Evolutionary conservation across 2,329 filamentous ascomycete species (phyloP).

Genomic region (Tolypocladium paradoxum): DNA sequence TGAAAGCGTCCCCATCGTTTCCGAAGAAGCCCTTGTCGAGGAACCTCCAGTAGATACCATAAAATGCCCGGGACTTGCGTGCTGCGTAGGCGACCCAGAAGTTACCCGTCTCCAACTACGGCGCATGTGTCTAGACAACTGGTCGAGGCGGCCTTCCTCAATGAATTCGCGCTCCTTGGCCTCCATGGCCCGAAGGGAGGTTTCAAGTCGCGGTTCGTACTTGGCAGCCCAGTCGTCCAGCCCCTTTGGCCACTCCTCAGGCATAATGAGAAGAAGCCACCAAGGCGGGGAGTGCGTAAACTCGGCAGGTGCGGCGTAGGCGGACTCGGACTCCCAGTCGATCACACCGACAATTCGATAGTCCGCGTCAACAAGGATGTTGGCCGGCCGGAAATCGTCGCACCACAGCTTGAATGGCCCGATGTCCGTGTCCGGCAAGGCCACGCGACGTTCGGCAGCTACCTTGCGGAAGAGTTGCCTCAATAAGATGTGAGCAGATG

Average conservation of each 20-base stretch:
- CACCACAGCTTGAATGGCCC: conserved; percentile 13
- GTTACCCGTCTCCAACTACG: conserved; percentile 22
- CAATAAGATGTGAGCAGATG: background rate
- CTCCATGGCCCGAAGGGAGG: conserved; percentile 21
- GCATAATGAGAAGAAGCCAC: conserved; percentile 24
- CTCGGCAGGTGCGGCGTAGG: conserved; percentile 21
- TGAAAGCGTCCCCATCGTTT: conserved; percentile 6
- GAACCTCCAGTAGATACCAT: conserved; percentile 24
- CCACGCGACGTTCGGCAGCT: conserved; percentile 9
- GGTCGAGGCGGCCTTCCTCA: background rate
- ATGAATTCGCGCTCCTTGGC: conserved; percentile 13
- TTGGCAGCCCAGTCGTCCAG: conserved; percentile 16
- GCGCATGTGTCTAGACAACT: conserved; percentile 20
- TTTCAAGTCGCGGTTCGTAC: conserved; percentile 21
- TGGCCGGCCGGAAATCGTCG: conserved; percentile 21
- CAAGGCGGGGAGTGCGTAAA: conserved; percentile 24
- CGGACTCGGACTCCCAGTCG: conserved; percentile 32
- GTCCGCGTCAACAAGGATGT: conserved; percentile 17
- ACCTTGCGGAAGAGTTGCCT: conserved; percentile 21
- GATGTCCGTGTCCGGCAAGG: conserved; percentile 9
- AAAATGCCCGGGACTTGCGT: conserved; percentile 26
- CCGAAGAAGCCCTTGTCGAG: conserved; percentile 24
- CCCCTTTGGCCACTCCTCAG: conserved; percentile 21
- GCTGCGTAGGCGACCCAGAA: conserved; percentile 24
- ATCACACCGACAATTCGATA: conserved; percentile 20